These are phyloP conservation scores for Musa acuminata DNA, from an alignment of 176 grass and related monocot genomes.

Conservation along the genomic window DNA sequence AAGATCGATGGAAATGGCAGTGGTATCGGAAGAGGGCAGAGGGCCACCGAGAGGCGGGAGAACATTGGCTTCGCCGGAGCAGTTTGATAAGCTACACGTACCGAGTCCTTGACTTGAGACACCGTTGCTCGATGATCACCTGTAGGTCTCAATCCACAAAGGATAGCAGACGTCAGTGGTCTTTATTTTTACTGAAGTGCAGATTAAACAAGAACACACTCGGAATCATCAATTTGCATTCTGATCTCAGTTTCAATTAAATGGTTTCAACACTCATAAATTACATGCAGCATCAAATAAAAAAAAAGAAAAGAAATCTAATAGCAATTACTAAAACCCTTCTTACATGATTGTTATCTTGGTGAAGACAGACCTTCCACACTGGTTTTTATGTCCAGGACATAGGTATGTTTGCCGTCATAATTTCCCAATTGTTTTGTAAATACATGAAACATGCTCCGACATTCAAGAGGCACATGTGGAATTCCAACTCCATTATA, in stretches of 20 bases:
- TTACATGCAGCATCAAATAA: not conserved
- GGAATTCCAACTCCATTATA: no score
- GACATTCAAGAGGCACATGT: not conserved
- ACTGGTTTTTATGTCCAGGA: no score
- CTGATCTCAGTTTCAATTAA: not conserved
- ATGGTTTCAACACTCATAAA: not conserved
- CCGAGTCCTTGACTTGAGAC: conserved; percentile 48
- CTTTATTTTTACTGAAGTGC: not conserved
- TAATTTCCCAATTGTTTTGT: not conserved
- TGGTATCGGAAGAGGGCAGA: conserved; percentile 57
- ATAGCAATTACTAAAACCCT: not conserved
- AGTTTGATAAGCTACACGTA: conserved; percentile 29
- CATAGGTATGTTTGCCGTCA: no score
- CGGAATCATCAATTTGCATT: not conserved
- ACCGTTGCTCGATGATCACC: conserved; percentile 44
- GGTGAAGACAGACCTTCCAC: no score
- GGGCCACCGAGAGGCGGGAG: conserved; percentile 51
- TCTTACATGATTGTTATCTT: no score
- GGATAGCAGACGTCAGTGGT: not conserved
- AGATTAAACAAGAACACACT: not conserved
- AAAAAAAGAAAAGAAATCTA: not conserved
- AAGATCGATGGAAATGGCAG: conserved; percentile 86
- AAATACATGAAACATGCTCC: not conserved
- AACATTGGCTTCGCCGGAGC: conserved; percentile 41
- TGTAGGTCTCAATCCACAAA: conserved; percentile 13